phyloP scores from a whole-genome alignment of 108 stramenopile genomes.

The Discostella pseudostelligera region DNA sequence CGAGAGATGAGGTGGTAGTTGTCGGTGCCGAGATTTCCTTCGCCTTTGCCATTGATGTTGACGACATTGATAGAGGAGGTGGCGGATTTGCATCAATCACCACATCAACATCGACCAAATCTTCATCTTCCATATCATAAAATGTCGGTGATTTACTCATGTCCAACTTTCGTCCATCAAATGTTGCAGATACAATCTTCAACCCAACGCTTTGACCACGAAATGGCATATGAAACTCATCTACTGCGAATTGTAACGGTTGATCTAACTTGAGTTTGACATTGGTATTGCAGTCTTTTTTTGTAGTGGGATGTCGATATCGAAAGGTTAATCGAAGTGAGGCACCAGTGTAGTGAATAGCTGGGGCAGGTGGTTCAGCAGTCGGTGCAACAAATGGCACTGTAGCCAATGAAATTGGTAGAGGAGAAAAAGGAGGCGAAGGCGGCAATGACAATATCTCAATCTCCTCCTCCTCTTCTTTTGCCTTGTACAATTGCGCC shows the following conservation, averaged over 20 bases:
- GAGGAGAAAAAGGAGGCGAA: neutral
- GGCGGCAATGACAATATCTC: neutral
- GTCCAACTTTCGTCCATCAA: constrained; percentile 58
- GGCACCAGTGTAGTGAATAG: constrained; percentile 6
- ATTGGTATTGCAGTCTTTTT: constrained; percentile 20
- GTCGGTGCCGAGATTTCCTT: too few relatives aligned
- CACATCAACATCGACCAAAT: constrained; percentile 57
- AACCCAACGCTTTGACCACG: neutral
- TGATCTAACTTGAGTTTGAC: constrained; percentile 39
- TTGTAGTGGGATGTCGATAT: constrained; percentile 20
- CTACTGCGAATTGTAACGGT: constrained; percentile 20
- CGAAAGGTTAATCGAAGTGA: constrained; percentile 23
- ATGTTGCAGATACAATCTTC: constrained; percentile 23
- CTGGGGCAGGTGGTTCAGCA: neutral
- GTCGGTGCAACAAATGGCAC: too few relatives aligned
- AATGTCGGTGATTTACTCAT: constrained; percentile 46
- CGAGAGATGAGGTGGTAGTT: too few relatives aligned
- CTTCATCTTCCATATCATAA: constrained; percentile 76
- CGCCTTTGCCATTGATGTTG: too few relatives aligned
- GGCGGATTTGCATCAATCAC: neutral
- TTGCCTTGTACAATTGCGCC: constrained; percentile 12
- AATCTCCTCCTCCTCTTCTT: neutral
- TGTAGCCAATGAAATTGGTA: neutral
- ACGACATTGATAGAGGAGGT: too few relatives aligned
- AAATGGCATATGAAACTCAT: constrained; percentile 1